Evolutionary conservation across 768 basidiomycete species (phyloP).

Genomic region (Tricholoma flavovirens): DNA sequence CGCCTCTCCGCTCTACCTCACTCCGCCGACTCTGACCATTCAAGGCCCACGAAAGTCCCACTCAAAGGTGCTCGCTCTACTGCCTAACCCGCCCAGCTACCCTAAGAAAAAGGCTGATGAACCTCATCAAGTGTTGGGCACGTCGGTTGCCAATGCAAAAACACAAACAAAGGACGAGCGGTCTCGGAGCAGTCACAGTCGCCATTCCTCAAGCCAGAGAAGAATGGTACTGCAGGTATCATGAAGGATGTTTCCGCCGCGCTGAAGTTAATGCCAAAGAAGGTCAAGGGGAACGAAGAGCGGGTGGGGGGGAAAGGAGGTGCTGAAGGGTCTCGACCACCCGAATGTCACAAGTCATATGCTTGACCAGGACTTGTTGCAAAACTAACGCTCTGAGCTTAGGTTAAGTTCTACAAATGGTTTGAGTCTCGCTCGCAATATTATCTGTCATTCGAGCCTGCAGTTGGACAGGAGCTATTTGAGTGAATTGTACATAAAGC

Average conservation of each 20-base stretch:
- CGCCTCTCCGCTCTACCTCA: no score
- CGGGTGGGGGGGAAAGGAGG: constrained; percentile 92
- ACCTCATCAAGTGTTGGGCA: constrained; percentile 66
- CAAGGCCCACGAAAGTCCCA: constrained; percentile 33
- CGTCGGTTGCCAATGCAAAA: no score
- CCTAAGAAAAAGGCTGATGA: constrained; percentile 81
- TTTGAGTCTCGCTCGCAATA: constrained; percentile 94
- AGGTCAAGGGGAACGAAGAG: constrained; percentile 87
- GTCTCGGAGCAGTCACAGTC: no score
- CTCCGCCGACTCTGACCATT: no score
- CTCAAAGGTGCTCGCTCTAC: constrained; percentile 52
- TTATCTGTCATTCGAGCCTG: constrained; percentile 94
- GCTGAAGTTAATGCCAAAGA: constrained; percentile 90
- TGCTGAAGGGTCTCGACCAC: constrained; percentile 84
- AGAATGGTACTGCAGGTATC: constrained; percentile 23
- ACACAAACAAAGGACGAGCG: no score
- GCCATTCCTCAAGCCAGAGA: constrained; percentile 50
- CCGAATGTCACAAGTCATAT: constrained; percentile 71
- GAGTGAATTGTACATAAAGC: constrained; percentile 76
- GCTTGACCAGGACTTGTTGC: background rate
- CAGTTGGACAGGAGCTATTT: constrained; percentile 91
- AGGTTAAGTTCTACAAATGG: constrained; percentile 97
- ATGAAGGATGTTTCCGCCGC: constrained; percentile 79
- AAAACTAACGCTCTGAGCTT: background rate
- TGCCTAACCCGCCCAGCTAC: constrained; percentile 83